These are phyloP conservation scores for Kodamaea derodonti DNA, from an alignment of 1,139 yeast species.

Conservation along the genomic window DNA sequence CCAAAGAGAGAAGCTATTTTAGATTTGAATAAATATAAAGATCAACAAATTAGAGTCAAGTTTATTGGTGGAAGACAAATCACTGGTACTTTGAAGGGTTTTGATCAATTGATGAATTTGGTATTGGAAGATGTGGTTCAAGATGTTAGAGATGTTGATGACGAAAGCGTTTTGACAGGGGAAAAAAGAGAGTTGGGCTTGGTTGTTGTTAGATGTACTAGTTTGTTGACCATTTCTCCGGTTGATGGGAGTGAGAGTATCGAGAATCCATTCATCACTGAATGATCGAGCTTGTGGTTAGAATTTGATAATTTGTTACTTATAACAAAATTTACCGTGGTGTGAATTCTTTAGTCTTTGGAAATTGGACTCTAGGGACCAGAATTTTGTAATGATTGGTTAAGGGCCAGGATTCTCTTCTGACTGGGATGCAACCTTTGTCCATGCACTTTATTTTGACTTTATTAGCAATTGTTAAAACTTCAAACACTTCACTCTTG, in stretches of 20 bases:
- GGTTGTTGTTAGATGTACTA: constrained; percentile 86
- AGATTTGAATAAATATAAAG: constrained; percentile 75
- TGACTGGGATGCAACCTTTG: too few species aligned
- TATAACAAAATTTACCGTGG: too few species aligned
- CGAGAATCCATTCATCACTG: constrained; percentile 77
- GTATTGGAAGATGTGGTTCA: constrained; percentile 85
- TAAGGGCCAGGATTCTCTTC: too few species aligned
- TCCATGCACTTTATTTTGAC: too few species aligned
- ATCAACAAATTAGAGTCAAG: constrained; percentile 69
- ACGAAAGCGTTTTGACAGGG: constrained; percentile 43
- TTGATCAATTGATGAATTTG: constrained; percentile 88
- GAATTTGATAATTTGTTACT: too few species aligned
- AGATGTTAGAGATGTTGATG: constrained; percentile 62
- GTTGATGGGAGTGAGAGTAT: constrained; percentile 78
- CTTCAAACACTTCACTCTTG: too few species aligned
- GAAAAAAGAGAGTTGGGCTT: constrained; percentile 57
- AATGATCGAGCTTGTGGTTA: too few species aligned
- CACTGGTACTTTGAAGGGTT: constrained; percentile 78
- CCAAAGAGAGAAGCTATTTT: constrained; percentile 89
- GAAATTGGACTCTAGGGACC: too few species aligned
- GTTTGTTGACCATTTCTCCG: constrained; percentile 77
- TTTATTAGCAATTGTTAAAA: too few species aligned
- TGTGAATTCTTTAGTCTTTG: too few species aligned
- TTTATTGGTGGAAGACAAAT: constrained; percentile 86
- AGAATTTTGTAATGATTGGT: too few species aligned